Conservation (phyloP, 2,329 filamentous ascomycete species). For the Metarhizium humberi region DNA sequence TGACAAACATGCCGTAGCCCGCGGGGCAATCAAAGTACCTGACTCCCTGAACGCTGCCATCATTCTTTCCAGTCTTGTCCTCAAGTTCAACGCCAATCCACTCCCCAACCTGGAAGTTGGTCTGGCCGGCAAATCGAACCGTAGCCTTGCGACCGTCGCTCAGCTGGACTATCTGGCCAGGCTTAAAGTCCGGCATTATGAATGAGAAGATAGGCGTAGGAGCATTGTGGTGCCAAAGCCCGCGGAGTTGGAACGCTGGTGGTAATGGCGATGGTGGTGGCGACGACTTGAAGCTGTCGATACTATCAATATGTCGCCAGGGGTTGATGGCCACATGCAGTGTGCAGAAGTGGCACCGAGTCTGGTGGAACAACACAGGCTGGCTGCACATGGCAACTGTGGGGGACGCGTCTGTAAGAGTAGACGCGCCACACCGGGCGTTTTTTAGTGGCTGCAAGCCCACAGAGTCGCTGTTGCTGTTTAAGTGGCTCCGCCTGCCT, state of each 20-base stretch:
- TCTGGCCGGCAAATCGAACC: conserved; percentile 73
- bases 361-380: no score
- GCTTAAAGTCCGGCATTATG: conserved; percentile 47
- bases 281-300: not conserved
- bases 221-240: conserved; percentile 21
- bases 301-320: not conserved
- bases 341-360: no score
- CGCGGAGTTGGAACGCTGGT: not conserved
- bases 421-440: not conserved
- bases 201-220: conserved; percentile 12
- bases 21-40: conserved; percentile 80
- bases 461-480: not conserved
- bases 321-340: not conserved
- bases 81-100: conserved; percentile 90
- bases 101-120: conserved; percentile 69
- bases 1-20: conserved; percentile 76
- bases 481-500: not conserved
- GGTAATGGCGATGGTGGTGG: not conserved
- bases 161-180: conserved; percentile 70
- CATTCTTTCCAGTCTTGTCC: conserved; percentile 79
- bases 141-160: conserved; percentile 66
- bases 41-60: conserved; percentile 80
- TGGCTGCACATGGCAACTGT: no score
- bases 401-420: not conserved
- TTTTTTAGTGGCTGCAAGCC: not conserved